Evolutionary conservation across 1,139 yeast genomes (phyloP).

Genomic region (Kodamaea plutei): DNA sequence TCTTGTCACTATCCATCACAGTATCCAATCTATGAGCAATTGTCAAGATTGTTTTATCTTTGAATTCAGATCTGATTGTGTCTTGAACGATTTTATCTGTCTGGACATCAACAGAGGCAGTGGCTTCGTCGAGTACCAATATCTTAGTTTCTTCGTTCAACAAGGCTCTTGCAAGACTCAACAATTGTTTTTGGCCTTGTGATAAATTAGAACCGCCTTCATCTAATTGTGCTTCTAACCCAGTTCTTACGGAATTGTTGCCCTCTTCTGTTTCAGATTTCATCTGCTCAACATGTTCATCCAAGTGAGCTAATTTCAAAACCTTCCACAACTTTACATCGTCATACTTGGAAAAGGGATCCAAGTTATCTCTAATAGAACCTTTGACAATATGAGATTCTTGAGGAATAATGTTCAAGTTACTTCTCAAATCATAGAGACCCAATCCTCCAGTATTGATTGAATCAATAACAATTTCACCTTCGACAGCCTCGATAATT

Average conservation of each 20-base stretch:
- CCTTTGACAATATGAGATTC: slow-evolving; percentile 37
- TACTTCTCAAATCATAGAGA: slow-evolving; percentile 30
- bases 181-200: slow-evolving; percentile 34
- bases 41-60: slow-evolving; percentile 32
- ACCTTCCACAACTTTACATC: slow-evolving; percentile 34
- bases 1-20: slow-evolving; percentile 31
- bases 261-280: slow-evolving; percentile 17
- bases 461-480: slow-evolving; percentile 31
- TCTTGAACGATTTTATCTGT: slow-evolving; percentile 34
- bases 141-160: slow-evolving; percentile 28
- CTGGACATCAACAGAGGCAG: slow-evolving; percentile 37
- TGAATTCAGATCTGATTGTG: slow-evolving; percentile 29
- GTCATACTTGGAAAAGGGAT: slow-evolving; percentile 27
- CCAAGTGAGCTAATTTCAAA: slow-evolving; percentile 33
- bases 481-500: slow-evolving; percentile 32
- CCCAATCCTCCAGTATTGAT: slow-evolving; percentile 29
- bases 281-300: slow-evolving; percentile 28
- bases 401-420: slow-evolving; percentile 37
- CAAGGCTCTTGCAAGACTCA: slow-evolving; percentile 36
- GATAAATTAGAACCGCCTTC: slow-evolving; percentile 38
- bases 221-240: slow-evolving; percentile 21
- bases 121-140: slow-evolving; percentile 35
- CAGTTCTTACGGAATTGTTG: too few species aligned
- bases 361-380: slow-evolving; percentile 32
- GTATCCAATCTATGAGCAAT: slow-evolving; percentile 38